Conservation (phyloP, 805 yeast genomes). For the Ogataea saltuana region DNA sequence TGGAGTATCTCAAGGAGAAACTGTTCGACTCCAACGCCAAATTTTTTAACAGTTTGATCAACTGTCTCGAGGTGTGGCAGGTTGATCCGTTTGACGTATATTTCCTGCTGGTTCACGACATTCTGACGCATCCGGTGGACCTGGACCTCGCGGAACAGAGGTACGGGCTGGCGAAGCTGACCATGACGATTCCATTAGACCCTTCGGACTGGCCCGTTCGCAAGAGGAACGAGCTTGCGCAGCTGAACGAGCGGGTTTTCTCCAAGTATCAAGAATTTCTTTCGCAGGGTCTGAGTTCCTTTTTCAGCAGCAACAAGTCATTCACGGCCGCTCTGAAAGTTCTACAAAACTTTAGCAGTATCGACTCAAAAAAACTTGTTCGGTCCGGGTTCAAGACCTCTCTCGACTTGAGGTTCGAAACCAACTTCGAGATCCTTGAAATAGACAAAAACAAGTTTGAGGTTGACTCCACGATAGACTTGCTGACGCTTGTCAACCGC, state of each 20-base stretch:
- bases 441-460: conserved; percentile 14
- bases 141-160: conserved; percentile 24
- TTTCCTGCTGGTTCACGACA: conserved; percentile 17
- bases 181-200: conserved; percentile 28
- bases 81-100: conserved; percentile 33
- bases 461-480: conserved; percentile 20
- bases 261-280: conserved; percentile 13
- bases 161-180: conserved; percentile 27
- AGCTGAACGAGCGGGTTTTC: conserved; percentile 19
- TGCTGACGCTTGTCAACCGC: conserved; percentile 21
- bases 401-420: conserved; percentile 14
- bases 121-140: conserved; percentile 18
- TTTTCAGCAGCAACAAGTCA: conserved; percentile 23
- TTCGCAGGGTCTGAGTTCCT: conserved; percentile 13
- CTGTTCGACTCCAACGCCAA: conserved; percentile 23
- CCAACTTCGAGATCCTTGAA: conserved; percentile 17
- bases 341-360: conserved; percentile 21
- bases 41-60: conserved; percentile 29
- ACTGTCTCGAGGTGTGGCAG: conserved; percentile 35
- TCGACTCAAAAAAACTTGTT: conserved; percentile 17
- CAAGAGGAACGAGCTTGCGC: conserved; percentile 17
- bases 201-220: conserved; percentile 30
- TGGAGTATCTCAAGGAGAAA: conserved; percentile 17
- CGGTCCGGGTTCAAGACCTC: conserved; percentile 10
- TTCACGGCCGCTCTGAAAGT: conserved; percentile 26